Conservation (phyloP, 495 filamentous ascomycete species). For the Penicillium canariense region DNA sequence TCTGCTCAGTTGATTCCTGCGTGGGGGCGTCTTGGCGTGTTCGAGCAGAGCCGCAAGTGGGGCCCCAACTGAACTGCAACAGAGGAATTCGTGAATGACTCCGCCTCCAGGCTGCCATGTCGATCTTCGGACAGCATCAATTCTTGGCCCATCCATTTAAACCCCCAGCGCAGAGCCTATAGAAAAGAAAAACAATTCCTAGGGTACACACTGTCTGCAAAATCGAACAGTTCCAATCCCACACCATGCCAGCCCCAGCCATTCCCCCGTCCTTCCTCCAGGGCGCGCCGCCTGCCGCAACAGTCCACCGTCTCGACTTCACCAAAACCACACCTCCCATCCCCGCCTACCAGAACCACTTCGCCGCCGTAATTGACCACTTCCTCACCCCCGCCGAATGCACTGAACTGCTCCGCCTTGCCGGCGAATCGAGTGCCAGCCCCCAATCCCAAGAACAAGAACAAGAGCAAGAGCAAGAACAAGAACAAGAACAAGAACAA, state of each 20-base stretch:
- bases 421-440: conserved; percentile 43
- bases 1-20: neutral
- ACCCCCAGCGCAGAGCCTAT: too few relatives aligned
- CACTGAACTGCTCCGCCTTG: conserved; percentile 51
- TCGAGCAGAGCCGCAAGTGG: neutral
- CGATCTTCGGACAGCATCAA: neutral
- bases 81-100: too few relatives aligned
- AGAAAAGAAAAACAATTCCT: too few relatives aligned
- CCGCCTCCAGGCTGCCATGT: neutral
- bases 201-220: neutral
- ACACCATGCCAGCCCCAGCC: conserved; percentile 9
- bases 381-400: conserved; percentile 62
- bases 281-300: conserved; percentile 22
- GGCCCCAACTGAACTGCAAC: neutral
- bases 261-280: conserved; percentile 21
- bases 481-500: neutral
- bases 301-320: conserved; percentile 49
- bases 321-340: conserved; percentile 43
- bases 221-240: too few relatives aligned
- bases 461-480: too few relatives aligned
- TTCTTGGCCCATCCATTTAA: too few relatives aligned
- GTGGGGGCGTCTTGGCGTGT: neutral
- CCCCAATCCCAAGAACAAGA: neutral
- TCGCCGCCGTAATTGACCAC: conserved; percentile 65
- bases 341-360: conserved; percentile 51